These are phyloP conservation scores for Fusarium tupiense DNA, from an alignment of 2,329 filamentous ascomycete species.

Conservation along the genomic window DNA sequence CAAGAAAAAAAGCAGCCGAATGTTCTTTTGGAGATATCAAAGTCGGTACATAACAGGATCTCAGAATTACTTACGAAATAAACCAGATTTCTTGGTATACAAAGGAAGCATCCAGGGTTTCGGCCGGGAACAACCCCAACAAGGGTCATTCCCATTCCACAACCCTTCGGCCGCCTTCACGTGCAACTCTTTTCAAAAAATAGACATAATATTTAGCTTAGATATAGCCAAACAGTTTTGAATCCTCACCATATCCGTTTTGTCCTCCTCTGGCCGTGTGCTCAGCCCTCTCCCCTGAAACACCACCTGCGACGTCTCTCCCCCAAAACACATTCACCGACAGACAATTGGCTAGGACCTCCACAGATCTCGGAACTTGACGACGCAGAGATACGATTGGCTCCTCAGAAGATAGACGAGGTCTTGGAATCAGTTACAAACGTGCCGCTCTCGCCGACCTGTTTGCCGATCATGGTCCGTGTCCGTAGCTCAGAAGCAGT, in stretches of 20 bases:
- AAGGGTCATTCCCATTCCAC: not conserved
- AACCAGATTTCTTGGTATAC: not conserved
- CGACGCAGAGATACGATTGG: not conserved
- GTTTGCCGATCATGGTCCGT: not conserved
- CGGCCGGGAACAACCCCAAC: not conserved
- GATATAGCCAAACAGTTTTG: not conserved
- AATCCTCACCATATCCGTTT: not conserved
- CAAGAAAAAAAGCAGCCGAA: not conserved
- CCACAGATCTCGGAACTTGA: slow-evolving; percentile 10
- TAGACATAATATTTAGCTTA: not conserved
- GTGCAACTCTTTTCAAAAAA: not conserved
- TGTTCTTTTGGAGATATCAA: rapidly evolving
- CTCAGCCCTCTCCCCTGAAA: slow-evolving; percentile 13
- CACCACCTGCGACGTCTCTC: not conserved
- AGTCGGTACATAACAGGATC: not conserved
- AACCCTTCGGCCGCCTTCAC: not conserved
- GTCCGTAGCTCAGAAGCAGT: not conserved
- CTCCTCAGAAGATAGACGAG: not conserved
- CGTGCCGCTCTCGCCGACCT: not conserved
- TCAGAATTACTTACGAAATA: not conserved
- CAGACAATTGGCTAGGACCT: not conserved
- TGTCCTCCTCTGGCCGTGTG: not conserved
- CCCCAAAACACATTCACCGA: not conserved
- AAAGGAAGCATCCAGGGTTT: not conserved
- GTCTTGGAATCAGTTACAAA: not conserved